Conservation (phyloP, 73 alveolate species). For the Blepharisma japonicum region DNA sequence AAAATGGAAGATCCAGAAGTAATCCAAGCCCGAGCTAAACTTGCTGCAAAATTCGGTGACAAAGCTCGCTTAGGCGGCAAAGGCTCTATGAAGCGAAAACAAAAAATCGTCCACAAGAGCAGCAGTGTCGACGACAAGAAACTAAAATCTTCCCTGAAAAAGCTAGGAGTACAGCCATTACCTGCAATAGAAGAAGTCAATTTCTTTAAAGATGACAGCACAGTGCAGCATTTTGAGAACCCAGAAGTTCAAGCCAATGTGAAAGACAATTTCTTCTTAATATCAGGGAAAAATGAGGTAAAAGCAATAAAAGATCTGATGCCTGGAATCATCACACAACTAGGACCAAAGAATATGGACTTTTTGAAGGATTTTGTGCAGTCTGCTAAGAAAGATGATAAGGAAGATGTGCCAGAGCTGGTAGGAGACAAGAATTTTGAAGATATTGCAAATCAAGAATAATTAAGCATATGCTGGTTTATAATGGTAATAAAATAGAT, state of each 20-base stretch:
- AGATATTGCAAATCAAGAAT: slow-evolving; percentile 24
- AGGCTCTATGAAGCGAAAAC: slow-evolving; percentile 75
- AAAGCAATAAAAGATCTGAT: slow-evolving; percentile 69
- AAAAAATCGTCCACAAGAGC: slow-evolving; percentile 67
- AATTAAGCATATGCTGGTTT: background rate
- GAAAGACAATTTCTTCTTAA: slow-evolving; percentile 81
- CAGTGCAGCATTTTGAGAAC: slow-evolving; percentile 77
- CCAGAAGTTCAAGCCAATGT: slow-evolving; percentile 85
- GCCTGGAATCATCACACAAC: slow-evolving; percentile 82
- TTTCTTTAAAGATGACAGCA: slow-evolving; percentile 86
- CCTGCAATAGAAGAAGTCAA: slow-evolving; percentile 83
- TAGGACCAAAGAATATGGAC: slow-evolving; percentile 72
- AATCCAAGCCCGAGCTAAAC: slow-evolving; percentile 59
- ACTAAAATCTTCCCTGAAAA: slow-evolving; percentile 72
- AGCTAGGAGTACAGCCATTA: slow-evolving; percentile 74
- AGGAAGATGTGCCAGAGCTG: slow-evolving; percentile 70
- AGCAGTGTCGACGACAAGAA: slow-evolving; percentile 71
- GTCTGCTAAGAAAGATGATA: slow-evolving; percentile 48
- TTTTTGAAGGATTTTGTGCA: slow-evolving; percentile 62
- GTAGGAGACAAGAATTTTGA: slow-evolving; percentile 40
- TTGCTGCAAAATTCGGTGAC: slow-evolving; percentile 64
- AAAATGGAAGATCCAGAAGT: slow-evolving; percentile 57
- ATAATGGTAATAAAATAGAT: too few relatives aligned
- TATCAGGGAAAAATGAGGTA: slow-evolving; percentile 77
- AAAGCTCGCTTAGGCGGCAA: slow-evolving; percentile 78